Evolutionary conservation across 352 stramenopile species (phyloP), one percentile per base, ranked within the genome.

Genomic region (Pythium pyrilobum): DNA sequence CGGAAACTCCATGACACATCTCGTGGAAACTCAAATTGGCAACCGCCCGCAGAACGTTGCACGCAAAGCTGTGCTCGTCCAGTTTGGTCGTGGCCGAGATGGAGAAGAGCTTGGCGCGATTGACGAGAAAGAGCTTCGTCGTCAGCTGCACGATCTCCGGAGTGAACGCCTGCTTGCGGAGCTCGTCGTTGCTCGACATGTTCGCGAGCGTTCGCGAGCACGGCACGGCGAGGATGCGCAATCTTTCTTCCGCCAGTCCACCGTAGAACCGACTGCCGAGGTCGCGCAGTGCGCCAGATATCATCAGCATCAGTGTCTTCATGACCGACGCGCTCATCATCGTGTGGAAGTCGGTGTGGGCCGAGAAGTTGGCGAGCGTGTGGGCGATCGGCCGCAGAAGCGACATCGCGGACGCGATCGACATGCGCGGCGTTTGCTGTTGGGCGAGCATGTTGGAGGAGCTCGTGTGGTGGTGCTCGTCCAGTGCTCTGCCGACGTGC

Each of bases 291-390:
- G 71, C 66, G 4, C 69, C 60, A 15, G 59, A 45, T 5, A 89
- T 44, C 50, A 89, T 66, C 16, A 85, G 44, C 25, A 59, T 62
- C 0, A 90, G 51, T 5, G 72, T 62, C 36, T 88, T 90, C 39
- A 87, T 69, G 1, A 64, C 66, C 13, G 79, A 67, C 16, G 61
- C 50, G 1, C 58, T 79, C 25, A 89, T 63, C 0, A 83, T 52
- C 15, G 42, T 46, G 23, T 90, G 77, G 52, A 84, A 78, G 39
- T 92, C 82, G 20, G 71, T 45, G 47, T 82, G 78, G 7, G 72
- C 72, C 0, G 77, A 87, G 34, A 90, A 89, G 20, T 88, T 87
- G 5, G 69, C 76, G 3, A 90, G 51, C 9, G 82, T 86, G 18
- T 77, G 65, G 0, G 77, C 69, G 36, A 86, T 80, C 7, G 85